A percentile compares a stretch with the other conserved stretches of the same genome.
Conservation (phyloP, 1,284 basidiomycete species). For the Cutaneotrichosporon mucoides region DNA sequence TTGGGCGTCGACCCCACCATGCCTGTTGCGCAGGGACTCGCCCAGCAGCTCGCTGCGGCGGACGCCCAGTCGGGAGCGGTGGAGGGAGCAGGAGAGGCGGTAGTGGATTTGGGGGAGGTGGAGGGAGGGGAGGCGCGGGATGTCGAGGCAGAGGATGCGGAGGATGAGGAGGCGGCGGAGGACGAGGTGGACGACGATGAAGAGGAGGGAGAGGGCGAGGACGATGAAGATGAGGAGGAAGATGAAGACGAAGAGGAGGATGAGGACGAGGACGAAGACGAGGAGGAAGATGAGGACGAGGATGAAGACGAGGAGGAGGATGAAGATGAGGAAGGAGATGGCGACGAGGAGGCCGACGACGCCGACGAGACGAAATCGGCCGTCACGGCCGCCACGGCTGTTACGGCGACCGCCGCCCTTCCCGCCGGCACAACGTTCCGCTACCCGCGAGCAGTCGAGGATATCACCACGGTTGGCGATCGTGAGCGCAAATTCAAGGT, state of each 20-base stretch:
- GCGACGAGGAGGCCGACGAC: constrained; percentile 6
- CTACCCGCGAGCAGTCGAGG: constrained; percentile 34
- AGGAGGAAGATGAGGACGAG: not conserved
- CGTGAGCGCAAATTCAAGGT: constrained; percentile 44
- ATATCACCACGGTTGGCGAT: constrained; percentile 31
- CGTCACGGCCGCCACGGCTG: not conserved
- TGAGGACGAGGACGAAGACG: not conserved
- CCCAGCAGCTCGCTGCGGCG: no score
- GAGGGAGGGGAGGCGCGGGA: not conserved
- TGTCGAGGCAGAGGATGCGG: not conserved
- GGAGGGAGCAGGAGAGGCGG: not conserved
- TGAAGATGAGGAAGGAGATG: constrained; percentile 4
- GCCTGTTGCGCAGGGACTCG: no score
- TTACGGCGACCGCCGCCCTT: not conserved
- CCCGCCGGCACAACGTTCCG: constrained; percentile 18
- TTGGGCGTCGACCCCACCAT: not conserved
- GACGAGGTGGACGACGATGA: not conserved
- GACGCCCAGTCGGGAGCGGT: no score
- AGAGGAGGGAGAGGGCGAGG: not conserved
- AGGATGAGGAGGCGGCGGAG: not conserved
- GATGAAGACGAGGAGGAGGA: not conserved
- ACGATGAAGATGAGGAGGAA: not conserved
- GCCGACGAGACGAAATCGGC: constrained; percentile 14
- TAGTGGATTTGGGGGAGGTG: not conserved
- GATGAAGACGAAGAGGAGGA: not conserved